These are phyloP conservation scores for Yamadazyma phyllophila DNA, from an alignment of 805 yeast species.

Conservation along the genomic window DNA sequence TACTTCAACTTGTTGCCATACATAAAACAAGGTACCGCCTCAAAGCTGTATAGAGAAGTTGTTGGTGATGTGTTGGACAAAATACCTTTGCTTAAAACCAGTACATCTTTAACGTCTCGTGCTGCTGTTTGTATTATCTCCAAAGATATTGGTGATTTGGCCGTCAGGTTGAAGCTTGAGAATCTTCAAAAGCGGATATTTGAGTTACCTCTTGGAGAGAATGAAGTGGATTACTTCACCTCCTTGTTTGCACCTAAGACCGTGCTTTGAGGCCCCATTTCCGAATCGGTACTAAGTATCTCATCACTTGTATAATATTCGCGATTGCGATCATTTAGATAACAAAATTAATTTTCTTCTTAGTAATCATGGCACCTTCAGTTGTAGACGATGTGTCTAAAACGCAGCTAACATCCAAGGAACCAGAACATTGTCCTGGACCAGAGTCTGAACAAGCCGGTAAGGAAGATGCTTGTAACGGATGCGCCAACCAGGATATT, in stretches of 20 bases:
- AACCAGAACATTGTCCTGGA: conserved; percentile 97
- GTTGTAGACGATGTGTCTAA: conserved; percentile 15
- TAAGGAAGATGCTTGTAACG: conserved; percentile 86
- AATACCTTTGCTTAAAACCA: conserved; percentile 38
- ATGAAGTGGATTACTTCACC: conserved; percentile 39
- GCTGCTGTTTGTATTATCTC: conserved; percentile 57
- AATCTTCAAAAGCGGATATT: conserved; percentile 17
- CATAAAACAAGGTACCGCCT: conserved; percentile 4
- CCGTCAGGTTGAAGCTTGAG: conserved; percentile 22
- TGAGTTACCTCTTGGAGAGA: conserved; percentile 44
- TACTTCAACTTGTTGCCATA: conserved; percentile 37
- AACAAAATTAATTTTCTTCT: not conserved
- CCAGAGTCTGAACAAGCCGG: conserved; percentile 96
- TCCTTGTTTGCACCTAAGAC: not conserved
- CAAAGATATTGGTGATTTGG: conserved; percentile 44
- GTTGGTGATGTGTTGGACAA: conserved; percentile 44
- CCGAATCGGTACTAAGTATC: too few relatives aligned
- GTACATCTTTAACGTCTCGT: conserved; percentile 29
- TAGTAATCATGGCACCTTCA: conserved; percentile 23
- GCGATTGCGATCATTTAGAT: not conserved
- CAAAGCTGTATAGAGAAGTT: not conserved
- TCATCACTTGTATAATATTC: not conserved
- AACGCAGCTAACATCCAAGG: conserved; percentile 12
- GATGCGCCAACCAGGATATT: conserved; percentile 90
- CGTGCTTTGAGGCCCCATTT: too few relatives aligned